Base-by-base conservation (phyloP, 2,329 filamentous ascomycete genomes). In the Polychaeton citri region DNA sequence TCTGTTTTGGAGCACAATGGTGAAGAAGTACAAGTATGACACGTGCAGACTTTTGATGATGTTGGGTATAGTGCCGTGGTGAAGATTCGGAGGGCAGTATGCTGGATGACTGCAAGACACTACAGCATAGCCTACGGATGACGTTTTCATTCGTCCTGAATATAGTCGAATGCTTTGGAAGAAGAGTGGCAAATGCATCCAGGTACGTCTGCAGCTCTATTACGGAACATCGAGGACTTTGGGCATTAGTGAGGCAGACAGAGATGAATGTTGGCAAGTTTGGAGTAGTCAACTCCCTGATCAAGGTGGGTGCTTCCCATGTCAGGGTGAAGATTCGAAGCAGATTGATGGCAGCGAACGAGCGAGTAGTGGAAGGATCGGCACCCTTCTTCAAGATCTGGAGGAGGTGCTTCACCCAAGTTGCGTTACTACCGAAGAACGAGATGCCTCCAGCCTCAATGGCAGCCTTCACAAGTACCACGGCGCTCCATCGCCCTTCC, bases 381-480 rank as follows among this genome's bases (percentile, higher is more conserved):
- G 93, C 85, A 7, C 79, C 76, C 69, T 85, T 93, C 74, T 78
- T 76, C 24, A 95, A 57, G 36, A 93, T 72, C 2, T 72, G 71
- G 35, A 95, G 60, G 20, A 95, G 62, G n/a, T 74, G 77, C 46
- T 73, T 69, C 42, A 90, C 77, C 82, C 88, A 94, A 2, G 76
- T 68, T 48, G 78, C 76, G 21, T 74, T 74, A 36, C 74, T 76
- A 43, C 78, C 76, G 40, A 95, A 66, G 39, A 81, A 74, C 52
- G 92, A 84, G 76, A 81, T 85, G 32, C 85, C 85, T 17, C 86
- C 86, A 28, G 81, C 74, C 49, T 95, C 87, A 30, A 94, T 66
- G 4, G 79, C 66, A 3, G 81, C 74, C 62, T 95, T 95, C 57
- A 86, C 72, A 33, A 95, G 61, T 12, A 81, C 76, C 30, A 82